Evolutionary conservation across 495 filamentous ascomycete genomes (phyloP).

Genomic region (Talaromyces thailandensis): DNA sequence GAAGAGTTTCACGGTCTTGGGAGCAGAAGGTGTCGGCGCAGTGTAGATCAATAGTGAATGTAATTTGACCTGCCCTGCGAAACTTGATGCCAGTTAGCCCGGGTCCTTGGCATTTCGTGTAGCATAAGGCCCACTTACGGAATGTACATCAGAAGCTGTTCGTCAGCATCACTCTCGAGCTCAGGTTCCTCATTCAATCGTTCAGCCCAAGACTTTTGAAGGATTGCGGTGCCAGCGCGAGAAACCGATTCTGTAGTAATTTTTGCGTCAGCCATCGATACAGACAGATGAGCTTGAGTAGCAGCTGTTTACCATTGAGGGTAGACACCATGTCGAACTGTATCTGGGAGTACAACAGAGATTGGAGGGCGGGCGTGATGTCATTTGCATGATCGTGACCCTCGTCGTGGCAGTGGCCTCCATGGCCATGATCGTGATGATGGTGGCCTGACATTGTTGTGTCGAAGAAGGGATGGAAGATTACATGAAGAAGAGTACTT

Average conservation of each 20-base stretch:
- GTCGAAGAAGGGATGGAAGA: not conserved
- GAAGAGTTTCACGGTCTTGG: constrained; percentile 73
- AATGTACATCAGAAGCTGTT: constrained; percentile 85
- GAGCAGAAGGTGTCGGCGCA: constrained; percentile 59
- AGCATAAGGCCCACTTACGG: constrained; percentile 52
- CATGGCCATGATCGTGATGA: constrained; percentile 34
- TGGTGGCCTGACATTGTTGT: constrained; percentile 31
- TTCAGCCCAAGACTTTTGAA: constrained; percentile 87
- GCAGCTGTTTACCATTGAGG: constrained; percentile 50
- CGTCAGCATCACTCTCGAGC: constrained; percentile 78
- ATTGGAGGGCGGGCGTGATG: constrained; percentile 79
- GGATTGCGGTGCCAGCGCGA: constrained; percentile 61
- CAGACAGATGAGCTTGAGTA: not conserved
- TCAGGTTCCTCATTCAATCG: constrained; percentile 61
- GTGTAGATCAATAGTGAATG: constrained; percentile 81
- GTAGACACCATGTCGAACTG: constrained; percentile 80
- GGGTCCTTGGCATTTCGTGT: not conserved
- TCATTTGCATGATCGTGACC: constrained; percentile 82
- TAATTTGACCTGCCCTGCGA: constrained; percentile 86
- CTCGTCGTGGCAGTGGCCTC: constrained; percentile 34
- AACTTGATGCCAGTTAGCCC: constrained; percentile 41
- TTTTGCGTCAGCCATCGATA: not conserved
- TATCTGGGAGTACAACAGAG: constrained; percentile 82
- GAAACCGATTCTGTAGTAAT: constrained; percentile 40
- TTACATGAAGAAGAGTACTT: not conserved